Percentiles rank a stretch among this genome's conserved stretches.
phyloP scores from a whole-genome alignment of 768 basidiomycete genomes.

The Tulasnella calospora region DNA sequence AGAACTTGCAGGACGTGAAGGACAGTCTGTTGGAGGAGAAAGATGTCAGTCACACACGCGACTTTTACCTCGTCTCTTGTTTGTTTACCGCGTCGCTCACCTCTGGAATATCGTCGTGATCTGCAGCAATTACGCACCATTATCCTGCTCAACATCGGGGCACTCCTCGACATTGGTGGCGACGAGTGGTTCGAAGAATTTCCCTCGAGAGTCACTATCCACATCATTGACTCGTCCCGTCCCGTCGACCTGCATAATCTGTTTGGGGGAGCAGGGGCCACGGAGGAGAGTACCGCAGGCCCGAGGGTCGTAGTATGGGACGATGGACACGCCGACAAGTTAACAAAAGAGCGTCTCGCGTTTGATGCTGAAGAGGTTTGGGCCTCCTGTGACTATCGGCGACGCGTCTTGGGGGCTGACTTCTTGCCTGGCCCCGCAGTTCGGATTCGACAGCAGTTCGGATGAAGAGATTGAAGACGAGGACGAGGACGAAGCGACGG shows the following conservation, averaged over 20 bases:
- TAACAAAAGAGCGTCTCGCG: constrained; percentile 68
- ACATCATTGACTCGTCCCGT: constrained; percentile 91
- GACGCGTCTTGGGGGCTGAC: background rate
- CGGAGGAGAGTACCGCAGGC: constrained; percentile 45
- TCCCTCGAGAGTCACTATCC: constrained; percentile 57
- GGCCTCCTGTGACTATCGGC: constrained; percentile 19
- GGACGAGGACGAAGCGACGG: constrained; percentile 44
- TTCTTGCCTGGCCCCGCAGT: background rate
- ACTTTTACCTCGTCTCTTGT: constrained; percentile 5
- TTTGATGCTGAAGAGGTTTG: constrained; percentile 80
- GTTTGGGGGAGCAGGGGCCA: constrained; percentile 48
- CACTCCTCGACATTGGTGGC: constrained; percentile 74
- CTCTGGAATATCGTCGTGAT: constrained; percentile 13
- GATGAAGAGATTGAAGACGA: constrained; percentile 58
- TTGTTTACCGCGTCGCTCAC: constrained; percentile 7
- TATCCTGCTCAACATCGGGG: constrained; percentile 88
- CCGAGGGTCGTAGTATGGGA: constrained; percentile 78
- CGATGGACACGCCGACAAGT: constrained; percentile 69
- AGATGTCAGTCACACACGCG: constrained; percentile 49
- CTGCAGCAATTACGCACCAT: constrained; percentile 72
- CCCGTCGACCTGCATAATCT: constrained; percentile 85
- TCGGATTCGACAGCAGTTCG: constrained; percentile 55
- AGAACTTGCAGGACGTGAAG: constrained; percentile 62
- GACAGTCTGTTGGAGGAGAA: constrained; percentile 60
- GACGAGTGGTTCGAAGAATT: constrained; percentile 74